Percentiles rank a stretch among this genome's conserved stretches.
These are phyloP conservation scores for Yarrowia porcina DNA, from an alignment of 805 yeast genomes.

Conservation along the genomic window DNA sequence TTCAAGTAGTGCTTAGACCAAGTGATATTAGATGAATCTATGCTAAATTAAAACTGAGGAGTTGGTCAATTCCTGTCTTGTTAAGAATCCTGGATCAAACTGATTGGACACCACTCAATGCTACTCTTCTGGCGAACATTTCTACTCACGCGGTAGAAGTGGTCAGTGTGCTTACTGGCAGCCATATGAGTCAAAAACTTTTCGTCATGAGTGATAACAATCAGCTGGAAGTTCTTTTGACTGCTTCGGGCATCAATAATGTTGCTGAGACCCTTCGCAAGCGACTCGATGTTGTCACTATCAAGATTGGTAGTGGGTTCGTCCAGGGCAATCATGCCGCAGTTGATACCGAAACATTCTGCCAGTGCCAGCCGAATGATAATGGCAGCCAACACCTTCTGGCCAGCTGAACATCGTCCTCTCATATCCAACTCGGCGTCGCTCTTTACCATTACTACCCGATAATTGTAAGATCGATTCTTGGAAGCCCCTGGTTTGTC, in stretches of 20 bases:
- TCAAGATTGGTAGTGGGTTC: conserved; percentile 98
- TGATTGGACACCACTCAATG: conserved; percentile 51
- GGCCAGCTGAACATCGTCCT: conserved; percentile 98
- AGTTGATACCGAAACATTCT: conserved; percentile 90
- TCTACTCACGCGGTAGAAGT: conserved; percentile 76
- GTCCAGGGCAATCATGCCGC: conserved; percentile 94
- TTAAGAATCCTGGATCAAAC: neutral
- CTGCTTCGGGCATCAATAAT: conserved; percentile 70
- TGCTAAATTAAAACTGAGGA: too few species aligned
- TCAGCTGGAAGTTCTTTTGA: conserved; percentile 88
- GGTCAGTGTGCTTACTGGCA: conserved; percentile 81
- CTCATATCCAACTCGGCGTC: conserved; percentile 95
- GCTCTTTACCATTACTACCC: conserved; percentile 93
- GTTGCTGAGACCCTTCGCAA: conserved; percentile 73
- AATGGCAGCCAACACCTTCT: conserved; percentile 88
- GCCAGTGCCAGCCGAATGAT: conserved; percentile 88
- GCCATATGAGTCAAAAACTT: conserved; percentile 80
- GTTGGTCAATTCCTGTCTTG: neutral
- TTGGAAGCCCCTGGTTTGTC: conserved; percentile 38
- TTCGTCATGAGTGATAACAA: conserved; percentile 96
- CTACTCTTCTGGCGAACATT: conserved; percentile 78
- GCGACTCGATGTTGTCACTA: conserved; percentile 78
- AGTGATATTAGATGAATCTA: too few species aligned
- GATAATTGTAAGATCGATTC: conserved; percentile 76
- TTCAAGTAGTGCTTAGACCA: too few species aligned